A percentile compares a stretch with the other conserved stretches of the same genome.
Evolutionary conservation across 305 asterid species (phyloP).

Genomic region (Fraxinus platypoda): DNA sequence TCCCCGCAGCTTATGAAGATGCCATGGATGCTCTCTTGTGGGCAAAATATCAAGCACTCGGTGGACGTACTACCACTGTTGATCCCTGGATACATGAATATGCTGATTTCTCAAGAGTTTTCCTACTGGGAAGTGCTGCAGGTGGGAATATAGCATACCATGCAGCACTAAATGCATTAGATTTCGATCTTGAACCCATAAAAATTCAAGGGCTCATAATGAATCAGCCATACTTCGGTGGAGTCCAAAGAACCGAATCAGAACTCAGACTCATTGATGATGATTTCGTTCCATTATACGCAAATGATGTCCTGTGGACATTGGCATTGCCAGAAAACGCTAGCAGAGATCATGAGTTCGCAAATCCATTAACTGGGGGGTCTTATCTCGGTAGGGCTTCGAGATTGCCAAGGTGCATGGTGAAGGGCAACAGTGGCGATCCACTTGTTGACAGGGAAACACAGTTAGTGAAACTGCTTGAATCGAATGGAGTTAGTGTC

Average conservation of each 20-base stretch:
- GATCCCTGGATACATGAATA: constrained; percentile 41
- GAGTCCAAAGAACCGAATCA: constrained; percentile 24
- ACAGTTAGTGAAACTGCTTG: constrained; percentile 26
- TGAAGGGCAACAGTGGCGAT: constrained; percentile 45
- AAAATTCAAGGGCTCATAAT: constrained; percentile 30
- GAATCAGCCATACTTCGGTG: constrained; percentile 29
- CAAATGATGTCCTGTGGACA: constrained; percentile 39
- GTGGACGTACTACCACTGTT: not conserved
- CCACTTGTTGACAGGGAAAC: constrained; percentile 44
- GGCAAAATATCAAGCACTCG: constrained; percentile 33
- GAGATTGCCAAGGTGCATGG: constrained; percentile 35
- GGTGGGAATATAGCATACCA: constrained; percentile 45
- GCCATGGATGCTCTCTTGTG: constrained; percentile 40
- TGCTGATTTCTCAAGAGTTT: constrained; percentile 36
- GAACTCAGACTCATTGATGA: constrained; percentile 25
- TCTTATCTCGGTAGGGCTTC: constrained; percentile 19
- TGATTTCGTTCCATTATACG: constrained; percentile 30
- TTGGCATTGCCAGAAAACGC: constrained; percentile 39
- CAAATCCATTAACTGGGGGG: constrained; percentile 12
- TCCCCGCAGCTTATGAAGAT: constrained; percentile 49
- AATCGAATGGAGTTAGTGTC: constrained; percentile 36
- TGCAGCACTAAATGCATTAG: constrained; percentile 21
- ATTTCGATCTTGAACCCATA: constrained; percentile 26
- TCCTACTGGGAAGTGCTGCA: constrained; percentile 44
- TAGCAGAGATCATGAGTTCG: constrained; percentile 35